phyloP scores from a whole-genome alignment of 768 basidiomycete species.

The Myochromella boudieri region DNA sequence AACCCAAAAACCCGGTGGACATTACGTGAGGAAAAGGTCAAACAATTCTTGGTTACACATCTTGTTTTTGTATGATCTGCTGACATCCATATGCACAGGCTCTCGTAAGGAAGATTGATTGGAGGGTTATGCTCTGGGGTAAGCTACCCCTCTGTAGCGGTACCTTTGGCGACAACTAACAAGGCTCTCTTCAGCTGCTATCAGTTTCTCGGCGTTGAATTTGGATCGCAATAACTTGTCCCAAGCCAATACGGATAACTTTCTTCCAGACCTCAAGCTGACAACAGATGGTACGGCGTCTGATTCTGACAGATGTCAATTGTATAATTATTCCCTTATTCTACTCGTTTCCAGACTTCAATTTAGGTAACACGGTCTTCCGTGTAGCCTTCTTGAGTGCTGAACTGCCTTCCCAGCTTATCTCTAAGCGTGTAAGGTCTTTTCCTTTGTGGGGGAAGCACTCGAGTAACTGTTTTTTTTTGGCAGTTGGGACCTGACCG shows the following conservation, averaged over 20 bases:
- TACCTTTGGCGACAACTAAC: neutral
- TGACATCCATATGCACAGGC: constrained; percentile 27
- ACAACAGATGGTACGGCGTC: constrained; percentile 46
- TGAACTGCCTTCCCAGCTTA: constrained; percentile 61
- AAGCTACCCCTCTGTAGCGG: neutral
- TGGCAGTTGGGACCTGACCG: constrained; percentile 57
- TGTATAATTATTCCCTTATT: neutral
- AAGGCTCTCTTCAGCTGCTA: constrained; percentile 31
- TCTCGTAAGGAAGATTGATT: constrained; percentile 56
- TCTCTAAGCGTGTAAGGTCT: constrained; percentile 52
- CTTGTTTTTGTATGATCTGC: neutral
- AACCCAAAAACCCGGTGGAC: constrained; percentile 62
- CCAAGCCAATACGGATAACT: constrained; percentile 59
- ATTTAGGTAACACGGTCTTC: constrained; percentile 55
- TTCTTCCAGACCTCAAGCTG: constrained; percentile 55
- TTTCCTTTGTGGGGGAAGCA: neutral
- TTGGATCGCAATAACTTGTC: constrained; percentile 52
- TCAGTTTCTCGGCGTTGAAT: constrained; percentile 59
- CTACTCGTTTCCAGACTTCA: constrained; percentile 40
- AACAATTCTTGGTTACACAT: constrained; percentile 3
- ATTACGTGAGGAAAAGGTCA: constrained; percentile 49
- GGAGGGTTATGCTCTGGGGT: constrained; percentile 57
- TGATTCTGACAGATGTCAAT: neutral
- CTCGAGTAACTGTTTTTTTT: neutral
- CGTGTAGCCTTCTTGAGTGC: constrained; percentile 51